Base-by-base conservation (phyloP, 163 green algal genomes). In the Picocystis sp. region DNA sequence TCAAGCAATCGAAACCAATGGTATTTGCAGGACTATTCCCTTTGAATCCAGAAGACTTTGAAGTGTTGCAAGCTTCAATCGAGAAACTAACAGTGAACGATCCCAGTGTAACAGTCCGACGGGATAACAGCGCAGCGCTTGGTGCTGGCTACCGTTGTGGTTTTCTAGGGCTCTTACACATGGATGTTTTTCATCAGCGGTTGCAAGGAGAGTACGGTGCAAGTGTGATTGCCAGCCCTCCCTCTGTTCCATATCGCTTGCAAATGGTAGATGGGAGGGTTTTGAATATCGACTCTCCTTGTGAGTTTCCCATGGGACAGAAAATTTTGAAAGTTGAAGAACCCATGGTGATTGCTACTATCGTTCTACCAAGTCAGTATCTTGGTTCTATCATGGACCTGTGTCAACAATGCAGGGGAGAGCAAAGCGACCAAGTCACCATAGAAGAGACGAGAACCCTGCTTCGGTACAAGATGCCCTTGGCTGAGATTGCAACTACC, bases 111-210 rank as follows among this genome's bases (percentile, higher is more conserved):
- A 17, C 42, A 15, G 42, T 46, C 15, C 15, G 15, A 15, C 15
- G 15, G 42, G 50, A 93, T 69, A 86, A 77, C 60, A 81, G 62
- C 55, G 67, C 75, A 17, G 84, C 84, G 1, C 62, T 94, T 55
- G 84, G 84, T 1, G 69, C 77, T 8, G 84, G 82, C 33, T 92
- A 89, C 70, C 71, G 85, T 45, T 93, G 79, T 51, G 84, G 70
- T 53, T 93, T 89, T 58, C 71, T 89, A 43, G 77, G 82, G n/a
- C 73, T 85, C 50, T n/a, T n/a, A n/a, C n/a, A n/a, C n/a, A n/a
- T n/a, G n/a, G n/a, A n/a, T n/a, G n/a, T n/a, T n/a, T n/a, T 43
- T 15, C 17, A n/a, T 13, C 17, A 44, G 45, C 34, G 22, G 3
- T 22, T 56, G 55, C 13, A 44, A 44, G 52, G 63, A 56, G 70